phyloP scores from a whole-genome alignment of 148 eudicot species.

The Nyssa sinensis region DNA sequence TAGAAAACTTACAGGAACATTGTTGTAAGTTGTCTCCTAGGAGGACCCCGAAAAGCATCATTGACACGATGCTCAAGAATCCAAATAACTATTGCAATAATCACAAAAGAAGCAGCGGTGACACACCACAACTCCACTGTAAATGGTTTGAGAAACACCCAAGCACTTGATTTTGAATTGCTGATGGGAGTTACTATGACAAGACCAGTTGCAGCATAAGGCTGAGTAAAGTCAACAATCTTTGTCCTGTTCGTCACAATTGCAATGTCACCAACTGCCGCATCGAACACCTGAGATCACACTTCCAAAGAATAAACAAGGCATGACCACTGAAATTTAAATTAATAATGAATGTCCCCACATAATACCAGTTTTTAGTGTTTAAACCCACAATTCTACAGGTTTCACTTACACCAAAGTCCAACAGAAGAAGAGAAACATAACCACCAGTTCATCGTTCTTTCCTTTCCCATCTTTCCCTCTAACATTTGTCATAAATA shows the following conservation, averaged over 20 bases:
- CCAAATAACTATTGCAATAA: constrained; percentile 48
- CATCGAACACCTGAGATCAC: constrained; percentile 30
- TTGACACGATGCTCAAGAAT: constrained; percentile 53
- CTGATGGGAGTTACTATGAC: constrained; percentile 41
- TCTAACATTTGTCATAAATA: no score
- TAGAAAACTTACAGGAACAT: constrained; percentile 22
- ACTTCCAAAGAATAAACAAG: background rate
- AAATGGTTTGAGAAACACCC: constrained; percentile 48
- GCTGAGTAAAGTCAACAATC: constrained; percentile 56
- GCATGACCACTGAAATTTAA: background rate
- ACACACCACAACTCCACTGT: constrained; percentile 45
- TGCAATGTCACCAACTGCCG: constrained; percentile 56
- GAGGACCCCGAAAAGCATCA: constrained; percentile 50
- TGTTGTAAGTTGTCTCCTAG: constrained; percentile 35
- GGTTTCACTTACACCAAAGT: no score
- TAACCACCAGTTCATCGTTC: no score
- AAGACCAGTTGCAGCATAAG: constrained; percentile 38
- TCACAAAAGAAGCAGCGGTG: constrained; percentile 33
- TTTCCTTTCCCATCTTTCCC: no score
- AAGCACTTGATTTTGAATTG: constrained; percentile 27
- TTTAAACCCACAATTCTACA: no score
- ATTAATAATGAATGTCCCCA: background rate
- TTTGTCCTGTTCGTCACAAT: no score
- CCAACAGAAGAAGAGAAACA: no score
- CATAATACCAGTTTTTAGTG: no score